phyloP scores from a whole-genome alignment of 1,284 basidiomycete genomes.

The Boletus mariae region DNA sequence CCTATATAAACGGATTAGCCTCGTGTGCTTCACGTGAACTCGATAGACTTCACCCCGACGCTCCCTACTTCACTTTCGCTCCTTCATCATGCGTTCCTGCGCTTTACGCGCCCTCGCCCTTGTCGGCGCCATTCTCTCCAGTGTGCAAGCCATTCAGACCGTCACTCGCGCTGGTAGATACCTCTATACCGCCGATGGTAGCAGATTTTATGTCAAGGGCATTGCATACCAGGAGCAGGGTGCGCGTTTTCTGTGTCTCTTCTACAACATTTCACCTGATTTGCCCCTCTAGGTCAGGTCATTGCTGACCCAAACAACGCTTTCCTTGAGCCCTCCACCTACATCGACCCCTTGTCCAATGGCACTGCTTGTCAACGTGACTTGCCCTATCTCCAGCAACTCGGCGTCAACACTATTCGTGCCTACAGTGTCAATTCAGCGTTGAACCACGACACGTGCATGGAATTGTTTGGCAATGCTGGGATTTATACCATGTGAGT shows the following conservation, averaged over 20 bases:
- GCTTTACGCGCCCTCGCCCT: conserved; percentile 15
- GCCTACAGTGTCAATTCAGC: conserved; percentile 83
- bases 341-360: conserved; percentile 74
- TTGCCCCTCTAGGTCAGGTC: conserved; percentile 42
- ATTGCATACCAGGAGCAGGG: conserved; percentile 89
- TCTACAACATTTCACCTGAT: background rate
- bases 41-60: background rate
- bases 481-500: conserved; percentile 86
- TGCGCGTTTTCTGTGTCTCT: conserved; percentile 22
- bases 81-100: conserved; percentile 22
- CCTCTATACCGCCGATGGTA: conserved; percentile 71
- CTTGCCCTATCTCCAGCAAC: conserved; percentile 67
- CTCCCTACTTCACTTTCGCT: conserved; percentile 2
- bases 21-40: background rate
- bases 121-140: conserved; percentile 32
- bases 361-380: conserved; percentile 73
- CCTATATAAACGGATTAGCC: background rate
- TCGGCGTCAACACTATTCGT: conserved; percentile 74
- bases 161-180: conserved; percentile 71
- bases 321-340: conserved; percentile 77
- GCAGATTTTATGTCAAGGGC: conserved; percentile 88
- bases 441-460: conserved; percentile 83
- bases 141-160: conserved; percentile 53
- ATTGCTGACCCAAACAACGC: conserved; percentile 52
- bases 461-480: conserved; percentile 71